A percentile compares a stretch with the other conserved stretches of the same genome.
These are phyloP conservation scores for Nemania bipapillata DNA, from an alignment of 2,329 filamentous ascomycete genomes.

Conservation along the genomic window DNA sequence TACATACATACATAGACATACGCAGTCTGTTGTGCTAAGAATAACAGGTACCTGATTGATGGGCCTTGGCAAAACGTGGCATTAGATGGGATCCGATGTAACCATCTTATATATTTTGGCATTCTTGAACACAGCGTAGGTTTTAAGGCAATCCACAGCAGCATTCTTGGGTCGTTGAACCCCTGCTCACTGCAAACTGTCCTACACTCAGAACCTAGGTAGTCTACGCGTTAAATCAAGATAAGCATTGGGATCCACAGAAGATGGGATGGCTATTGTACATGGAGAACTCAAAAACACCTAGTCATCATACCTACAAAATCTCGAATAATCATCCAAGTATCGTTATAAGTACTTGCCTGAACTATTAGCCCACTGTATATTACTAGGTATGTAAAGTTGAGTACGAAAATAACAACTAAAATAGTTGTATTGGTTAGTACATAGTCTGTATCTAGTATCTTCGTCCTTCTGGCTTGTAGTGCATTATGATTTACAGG, in stretches of 20 bases:
- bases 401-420: no score
- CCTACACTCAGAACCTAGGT: not conserved
- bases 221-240: not conserved
- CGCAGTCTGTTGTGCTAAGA: not conserved
- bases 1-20: not conserved
- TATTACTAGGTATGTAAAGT: no score
- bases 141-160: not conserved
- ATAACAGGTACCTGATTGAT: not conserved
- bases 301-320: not conserved
- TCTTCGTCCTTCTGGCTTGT: no score
- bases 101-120: slow-evolving; percentile 13
- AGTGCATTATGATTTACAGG: no score
- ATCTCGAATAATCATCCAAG: not conserved
- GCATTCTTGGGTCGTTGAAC: not conserved
- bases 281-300: no score
- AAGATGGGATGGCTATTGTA: not conserved
- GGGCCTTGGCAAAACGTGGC: slow-evolving; percentile 29
- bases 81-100: slow-evolving; percentile 8
- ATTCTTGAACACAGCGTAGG: not conserved
- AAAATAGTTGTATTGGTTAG: no score
- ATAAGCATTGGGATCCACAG: not conserved
- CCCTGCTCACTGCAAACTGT: not conserved
- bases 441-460: no score
- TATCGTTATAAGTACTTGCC: no score
- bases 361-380: no score